These are phyloP conservation scores for Dendryphion nanum DNA, from an alignment of 2,329 filamentous ascomycete genomes.

Conservation along the genomic window DNA sequence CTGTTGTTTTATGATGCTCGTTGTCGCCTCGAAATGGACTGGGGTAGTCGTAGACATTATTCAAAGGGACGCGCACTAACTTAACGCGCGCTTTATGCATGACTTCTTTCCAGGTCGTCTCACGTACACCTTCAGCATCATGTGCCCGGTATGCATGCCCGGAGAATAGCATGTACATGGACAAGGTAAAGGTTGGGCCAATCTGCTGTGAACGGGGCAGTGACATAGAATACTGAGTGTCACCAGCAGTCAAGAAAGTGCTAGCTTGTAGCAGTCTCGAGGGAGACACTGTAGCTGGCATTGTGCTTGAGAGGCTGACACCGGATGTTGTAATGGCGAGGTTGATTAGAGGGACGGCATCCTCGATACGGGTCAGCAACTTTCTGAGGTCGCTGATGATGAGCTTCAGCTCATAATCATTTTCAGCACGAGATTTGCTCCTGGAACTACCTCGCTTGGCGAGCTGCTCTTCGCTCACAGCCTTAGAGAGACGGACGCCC, in stretches of 20 bases:
- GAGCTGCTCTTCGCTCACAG: constrained; percentile 63
- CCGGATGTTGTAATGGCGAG: constrained; percentile 93
- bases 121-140: constrained; percentile 57
- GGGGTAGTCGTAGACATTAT: constrained; percentile 50
- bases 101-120: constrained; percentile 91
- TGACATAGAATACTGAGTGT: constrained; percentile 73
- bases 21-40: constrained; percentile 17
- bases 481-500: constrained; percentile 70
- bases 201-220: constrained; percentile 70
- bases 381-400: constrained; percentile 75
- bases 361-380: constrained; percentile 77
- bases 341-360: constrained; percentile 87
- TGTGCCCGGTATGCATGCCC: constrained; percentile 65
- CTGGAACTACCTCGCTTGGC: constrained; percentile 44
- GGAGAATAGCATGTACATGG: constrained; percentile 91
- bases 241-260: constrained; percentile 82
- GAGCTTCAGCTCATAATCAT: constrained; percentile 62
- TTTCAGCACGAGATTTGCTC: constrained; percentile 53
- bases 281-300: constrained; percentile 82
- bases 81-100: constrained; percentile 89
- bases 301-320: constrained; percentile 75
- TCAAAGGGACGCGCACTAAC: constrained; percentile 67
- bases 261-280: constrained; percentile 90
- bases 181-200: constrained; percentile 81
- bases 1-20: constrained; percentile 12